These are phyloP conservation scores for Xylaria sp. DNA, from an alignment of 2,329 filamentous ascomycete genomes.

Conservation along the genomic window DNA sequence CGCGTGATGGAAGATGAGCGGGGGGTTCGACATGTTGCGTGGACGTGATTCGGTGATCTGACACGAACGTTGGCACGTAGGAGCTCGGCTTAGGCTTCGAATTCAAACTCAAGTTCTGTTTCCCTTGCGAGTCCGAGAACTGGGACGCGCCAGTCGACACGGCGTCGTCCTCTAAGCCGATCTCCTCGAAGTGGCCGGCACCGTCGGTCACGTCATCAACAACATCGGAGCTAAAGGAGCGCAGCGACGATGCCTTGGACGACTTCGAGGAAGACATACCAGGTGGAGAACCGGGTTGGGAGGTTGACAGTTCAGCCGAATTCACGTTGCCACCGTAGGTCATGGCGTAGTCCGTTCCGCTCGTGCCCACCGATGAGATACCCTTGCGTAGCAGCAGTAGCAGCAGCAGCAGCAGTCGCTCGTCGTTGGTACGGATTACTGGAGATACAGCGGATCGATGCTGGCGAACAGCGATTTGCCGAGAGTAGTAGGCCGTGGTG, in stretches of 20 bases:
- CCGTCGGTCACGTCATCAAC: constrained; percentile 67
- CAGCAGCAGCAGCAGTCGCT: not conserved
- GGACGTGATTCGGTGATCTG: constrained; percentile 37
- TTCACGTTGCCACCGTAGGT: constrained; percentile 35
- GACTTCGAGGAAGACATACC: constrained; percentile 80
- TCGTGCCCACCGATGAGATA: constrained; percentile 8
- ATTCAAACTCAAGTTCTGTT: constrained; percentile 22
- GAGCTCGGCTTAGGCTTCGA: constrained; percentile 40
- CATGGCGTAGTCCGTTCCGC: constrained; percentile 33
- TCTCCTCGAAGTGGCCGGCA: constrained; percentile 85
- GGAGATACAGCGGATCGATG: not conserved
- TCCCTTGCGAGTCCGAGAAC: constrained; percentile 34
- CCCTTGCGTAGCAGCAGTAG: not conserved
- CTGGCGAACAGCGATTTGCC: not conserved
- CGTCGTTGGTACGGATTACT: not conserved
- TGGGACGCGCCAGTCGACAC: constrained; percentile 32
- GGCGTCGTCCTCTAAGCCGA: constrained; percentile 72
- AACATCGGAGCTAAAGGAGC: constrained; percentile 68
- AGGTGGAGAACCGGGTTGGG: constrained; percentile 61
- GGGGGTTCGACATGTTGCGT: constrained; percentile 28
- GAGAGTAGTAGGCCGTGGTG: not conserved
- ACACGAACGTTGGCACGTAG: constrained; percentile 44
- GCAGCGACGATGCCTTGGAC: constrained; percentile 84
- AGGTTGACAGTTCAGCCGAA: constrained; percentile 36
- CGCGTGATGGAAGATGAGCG: constrained; percentile 29